phyloP scores from a whole-genome alignment of 2,329 filamentous ascomycete species.

The Diaporthe aspalathi region DNA sequence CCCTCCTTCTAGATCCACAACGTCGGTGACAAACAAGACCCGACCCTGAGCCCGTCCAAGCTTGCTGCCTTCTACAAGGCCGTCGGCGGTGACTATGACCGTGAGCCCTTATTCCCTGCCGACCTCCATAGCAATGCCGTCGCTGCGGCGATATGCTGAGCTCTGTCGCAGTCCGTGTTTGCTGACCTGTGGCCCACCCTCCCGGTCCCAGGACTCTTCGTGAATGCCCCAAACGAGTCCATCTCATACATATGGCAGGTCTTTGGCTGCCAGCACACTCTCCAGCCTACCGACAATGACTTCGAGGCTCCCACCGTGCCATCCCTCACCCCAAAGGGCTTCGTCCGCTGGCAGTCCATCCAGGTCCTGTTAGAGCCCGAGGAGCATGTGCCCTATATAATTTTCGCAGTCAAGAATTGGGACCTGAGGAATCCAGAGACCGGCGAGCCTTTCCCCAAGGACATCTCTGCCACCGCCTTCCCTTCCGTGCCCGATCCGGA shows the following conservation, averaged over 20 bases:
- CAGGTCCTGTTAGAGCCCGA: constrained; percentile 89
- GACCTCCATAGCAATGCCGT: constrained; percentile 17
- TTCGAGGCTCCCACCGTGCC: constrained; percentile 83
- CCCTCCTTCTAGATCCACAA: constrained; percentile 60
- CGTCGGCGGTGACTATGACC: constrained; percentile 81
- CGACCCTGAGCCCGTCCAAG: constrained; percentile 72
- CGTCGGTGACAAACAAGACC: constrained; percentile 67
- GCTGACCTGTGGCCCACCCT: constrained; percentile 19
- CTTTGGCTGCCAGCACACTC: constrained; percentile 87
- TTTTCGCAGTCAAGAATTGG: constrained; percentile 83
- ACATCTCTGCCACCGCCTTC: constrained; percentile 72
- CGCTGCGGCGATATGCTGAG: constrained; percentile 35
- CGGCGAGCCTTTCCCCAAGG: constrained; percentile 72
- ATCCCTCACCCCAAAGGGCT: constrained; percentile 84
- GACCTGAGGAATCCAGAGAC: constrained; percentile 80
- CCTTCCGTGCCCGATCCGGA: constrained; percentile 79
- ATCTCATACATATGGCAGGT: constrained; percentile 95
- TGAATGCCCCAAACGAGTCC: constrained; percentile 76
- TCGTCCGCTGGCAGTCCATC: constrained; percentile 93
- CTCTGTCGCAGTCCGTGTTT: constrained; percentile 20
- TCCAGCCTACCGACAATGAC: constrained; percentile 80
- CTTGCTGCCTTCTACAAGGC: constrained; percentile 81
- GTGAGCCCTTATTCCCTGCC: constrained; percentile 48
- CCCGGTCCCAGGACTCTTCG: constrained; percentile 74
- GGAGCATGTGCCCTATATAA: constrained; percentile 86